Evolutionary conservation across 2,329 filamentous ascomycete species (phyloP).

Genomic region (Daldinia eschscholtzii): DNA sequence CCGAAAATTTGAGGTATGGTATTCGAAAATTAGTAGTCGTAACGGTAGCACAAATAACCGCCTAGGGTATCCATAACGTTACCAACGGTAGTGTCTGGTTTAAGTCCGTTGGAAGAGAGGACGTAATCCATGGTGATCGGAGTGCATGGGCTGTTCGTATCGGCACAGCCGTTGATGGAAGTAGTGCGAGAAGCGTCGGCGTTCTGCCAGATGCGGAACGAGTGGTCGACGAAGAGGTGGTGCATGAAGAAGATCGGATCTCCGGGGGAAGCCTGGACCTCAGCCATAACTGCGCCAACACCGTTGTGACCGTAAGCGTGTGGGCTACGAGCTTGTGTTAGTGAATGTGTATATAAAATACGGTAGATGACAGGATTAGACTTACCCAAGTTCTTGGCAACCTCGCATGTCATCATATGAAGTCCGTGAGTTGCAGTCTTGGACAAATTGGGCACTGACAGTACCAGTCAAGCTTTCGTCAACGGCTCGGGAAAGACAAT

Average conservation of each 20-base stretch:
- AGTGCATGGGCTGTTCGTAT: slow-evolving; percentile 46
- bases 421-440: slow-evolving; percentile 51
- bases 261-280: slow-evolving; percentile 52
- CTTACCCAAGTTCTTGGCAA: slow-evolving; percentile 54
- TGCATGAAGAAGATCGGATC: slow-evolving; percentile 56
- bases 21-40: slow-evolving; percentile 47
- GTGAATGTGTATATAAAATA: slow-evolving; percentile 2
- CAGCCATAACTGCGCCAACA: slow-evolving; percentile 54
- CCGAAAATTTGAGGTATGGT: background rate
- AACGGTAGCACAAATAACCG: slow-evolving; percentile 51
- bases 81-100: slow-evolving; percentile 46
- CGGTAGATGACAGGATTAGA: slow-evolving; percentile 7
- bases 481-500: slow-evolving; percentile 54
- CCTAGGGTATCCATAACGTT: slow-evolving; percentile 50
- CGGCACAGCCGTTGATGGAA: slow-evolving; percentile 50
- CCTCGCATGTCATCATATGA: slow-evolving; percentile 51
- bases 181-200: slow-evolving; percentile 47
- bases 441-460: slow-evolving; percentile 51
- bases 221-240: slow-evolving; percentile 54
- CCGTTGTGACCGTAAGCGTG: slow-evolving; percentile 56
- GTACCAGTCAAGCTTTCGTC: slow-evolving; percentile 51
- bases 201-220: slow-evolving; percentile 54
- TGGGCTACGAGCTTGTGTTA: slow-evolving; percentile 47
- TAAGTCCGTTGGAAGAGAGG: slow-evolving; percentile 48
- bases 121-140: slow-evolving; percentile 47